A percentile compares a stretch with the other conserved stretches of the same genome.
phyloP scores from a whole-genome alignment of 2,329 filamentous ascomycete species.

The Cercospora brassicicola region DNA sequence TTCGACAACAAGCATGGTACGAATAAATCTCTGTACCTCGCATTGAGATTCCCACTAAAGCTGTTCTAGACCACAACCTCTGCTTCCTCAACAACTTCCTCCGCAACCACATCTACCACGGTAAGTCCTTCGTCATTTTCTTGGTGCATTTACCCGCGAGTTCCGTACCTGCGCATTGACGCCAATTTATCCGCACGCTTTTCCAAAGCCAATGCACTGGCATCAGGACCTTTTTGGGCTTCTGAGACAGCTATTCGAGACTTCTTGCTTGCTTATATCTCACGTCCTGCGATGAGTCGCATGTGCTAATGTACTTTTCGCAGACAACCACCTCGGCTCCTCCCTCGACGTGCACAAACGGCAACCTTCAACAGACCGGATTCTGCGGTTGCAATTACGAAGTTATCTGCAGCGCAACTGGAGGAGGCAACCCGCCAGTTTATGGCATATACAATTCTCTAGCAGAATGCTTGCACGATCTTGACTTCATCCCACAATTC shows the following conservation, averaged over 20 bases:
- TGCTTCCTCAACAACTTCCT: neutral
- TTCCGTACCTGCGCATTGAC: neutral
- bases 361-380: neutral
- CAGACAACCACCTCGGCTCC: neutral
- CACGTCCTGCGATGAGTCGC: neutral
- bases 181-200: neutral
- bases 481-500: neutral
- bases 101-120: neutral
- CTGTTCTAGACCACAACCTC: neutral
- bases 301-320: neutral
- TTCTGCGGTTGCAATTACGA: neutral
- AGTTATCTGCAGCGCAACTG: neutral
- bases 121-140: neutral
- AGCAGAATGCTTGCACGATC: neutral
- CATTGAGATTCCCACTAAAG: neutral
- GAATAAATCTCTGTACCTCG: neutral
- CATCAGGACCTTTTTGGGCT: neutral
- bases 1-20: neutral
- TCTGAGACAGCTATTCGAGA: neutral
- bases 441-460: neutral
- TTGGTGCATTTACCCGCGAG: neutral
- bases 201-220: neutral
- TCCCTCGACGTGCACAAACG: neutral
- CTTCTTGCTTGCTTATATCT: neutral
- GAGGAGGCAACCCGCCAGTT: neutral